Evolutionary conservation across 2,329 filamentous ascomycete species (phyloP).

Genomic region (Aspergillus carbonarius): DNA sequence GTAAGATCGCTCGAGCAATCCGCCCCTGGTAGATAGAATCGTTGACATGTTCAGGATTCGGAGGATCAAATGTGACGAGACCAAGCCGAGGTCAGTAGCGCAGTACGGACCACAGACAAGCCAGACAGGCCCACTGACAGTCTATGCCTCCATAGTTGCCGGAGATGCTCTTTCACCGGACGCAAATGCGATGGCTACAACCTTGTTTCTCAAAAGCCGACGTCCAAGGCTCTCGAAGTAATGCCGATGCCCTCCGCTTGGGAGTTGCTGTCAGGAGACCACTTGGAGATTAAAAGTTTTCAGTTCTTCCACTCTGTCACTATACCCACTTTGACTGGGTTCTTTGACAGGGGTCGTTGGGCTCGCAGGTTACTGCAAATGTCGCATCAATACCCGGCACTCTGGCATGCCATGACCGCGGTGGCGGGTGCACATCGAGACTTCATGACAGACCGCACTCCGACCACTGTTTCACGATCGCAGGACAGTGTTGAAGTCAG

Average conservation of each 20-base stretch:
- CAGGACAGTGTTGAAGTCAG: not conserved
- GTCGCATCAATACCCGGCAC: not conserved
- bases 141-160: not conserved
- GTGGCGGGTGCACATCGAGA: conserved; percentile 7
- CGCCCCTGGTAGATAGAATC: not conserved
- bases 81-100: not conserved
- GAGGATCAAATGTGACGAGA: conserved; percentile 7
- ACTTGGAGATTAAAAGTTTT: not conserved
- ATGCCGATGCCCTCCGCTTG: not conserved
- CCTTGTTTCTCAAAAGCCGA: not conserved
- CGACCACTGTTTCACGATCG: not conserved
- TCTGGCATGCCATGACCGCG: conserved; percentile 8
- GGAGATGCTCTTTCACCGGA: conserved; percentile 4
- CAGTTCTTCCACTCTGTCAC: not conserved
- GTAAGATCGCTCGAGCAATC: not conserved
- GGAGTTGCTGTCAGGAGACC: not conserved
- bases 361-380: not conserved
- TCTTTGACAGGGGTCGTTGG: not conserved
- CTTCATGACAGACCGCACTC: not conserved
- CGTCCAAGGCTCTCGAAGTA: not conserved
- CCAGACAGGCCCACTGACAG: too few species aligned
- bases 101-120: not conserved
- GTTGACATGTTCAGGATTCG: not conserved
- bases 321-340: not conserved
- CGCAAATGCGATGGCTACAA: conserved; percentile 5